Evolutionary conservation across 805 yeast genomes (phyloP), one percentile per base, ranked within the genome.

Genomic region (Lipomyces starkeyi): DNA sequence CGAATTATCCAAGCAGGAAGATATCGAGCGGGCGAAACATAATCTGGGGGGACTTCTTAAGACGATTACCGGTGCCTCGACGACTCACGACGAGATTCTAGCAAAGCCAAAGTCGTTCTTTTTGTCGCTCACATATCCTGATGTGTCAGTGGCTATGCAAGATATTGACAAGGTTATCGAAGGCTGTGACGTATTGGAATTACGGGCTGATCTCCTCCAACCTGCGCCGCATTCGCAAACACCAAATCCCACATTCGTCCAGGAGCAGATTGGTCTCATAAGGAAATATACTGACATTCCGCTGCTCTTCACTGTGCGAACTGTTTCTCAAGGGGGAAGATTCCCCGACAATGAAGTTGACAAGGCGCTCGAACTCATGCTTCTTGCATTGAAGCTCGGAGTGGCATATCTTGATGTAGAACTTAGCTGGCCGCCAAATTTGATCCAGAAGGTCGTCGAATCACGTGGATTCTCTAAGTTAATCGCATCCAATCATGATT

Each of bases 401-500:
- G 87, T 92, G 68, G 94, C 89, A 69, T 93, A 82, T 75, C 84
- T 93, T 73, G 97, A 93, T 74, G 79, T 94, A 63, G 96, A 93
- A 77, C 83, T 93, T 66, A 83, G 91, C 6, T 83, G 86, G 74
- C 90, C 96, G 7, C 83, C 81, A 56, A 83, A 80, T 4, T 76
- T 90, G 22, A 80, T 86, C 66, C 84, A 84, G 62, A 80, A 83
- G 22, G 78, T 91, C 17, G 79, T 86, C 57, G 80, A 83, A 27
- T 80, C 79, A 57, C 87, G 86, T 74, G 85, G 86, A 2, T 84
- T 81, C 77, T 88, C 97, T 17, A 86, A 86, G 75, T 81, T 94
- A 47, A 90, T 94, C 77, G 95, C 92, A 14, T 90, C 97, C 0
- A 90, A 89, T 74, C 96, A 91, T 75, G 96, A 91, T 76, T 85